Evolutionary conservation across 768 basidiomycete genomes (phyloP), one percentile per base, ranked within the genome.

Genomic region (Termitomyces heimii): DNA sequence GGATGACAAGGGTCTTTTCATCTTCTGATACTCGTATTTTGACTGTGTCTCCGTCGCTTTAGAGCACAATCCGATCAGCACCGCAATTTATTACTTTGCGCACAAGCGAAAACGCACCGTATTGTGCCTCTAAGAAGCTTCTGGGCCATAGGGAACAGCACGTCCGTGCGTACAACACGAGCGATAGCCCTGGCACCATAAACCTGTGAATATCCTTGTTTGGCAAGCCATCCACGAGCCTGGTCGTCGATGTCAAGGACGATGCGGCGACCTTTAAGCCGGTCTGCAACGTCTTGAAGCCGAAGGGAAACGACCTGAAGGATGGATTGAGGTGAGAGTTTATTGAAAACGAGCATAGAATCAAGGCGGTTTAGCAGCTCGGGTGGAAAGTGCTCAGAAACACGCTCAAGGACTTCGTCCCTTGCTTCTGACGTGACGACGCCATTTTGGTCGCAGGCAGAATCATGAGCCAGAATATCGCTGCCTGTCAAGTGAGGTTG

Each of bases 181-280:
- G 90, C 90, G 55, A 96, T 91, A 6, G 92, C 89, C 32, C 94
- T 78, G 0, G 94, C 94, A 24, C 94, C 94, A 68, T 94, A 95
- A 26, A 86, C 70, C 46, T 90, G 84, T 4, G 91, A 94, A 68
- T 91, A 94, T 0, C 94, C 94, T 46, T 84, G 78, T 56, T 80
- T 66, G 0, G 85, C 89, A 4, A 97, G 77, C 88, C 87, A 90
- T 4, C 79, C 73, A 29, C 75, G 75, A 2, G 90, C 86, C 1
- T 70, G 72, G 0, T 78, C 73, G 58, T 86, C 82, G 2, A 92
- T 83, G 53, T 94, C 84, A 35, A 95, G 72, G 7, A 73, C 81
- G 56, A 96, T 92, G 18, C 87, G 72, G 32, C 87, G 75, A 49
- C 78, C 73, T 58, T 76, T 78, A 37, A 96, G 73, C 37, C 94